Base-by-base conservation (phyloP, 768 basidiomycete genomes). In the Sistotremastrum suecicum region DNA sequence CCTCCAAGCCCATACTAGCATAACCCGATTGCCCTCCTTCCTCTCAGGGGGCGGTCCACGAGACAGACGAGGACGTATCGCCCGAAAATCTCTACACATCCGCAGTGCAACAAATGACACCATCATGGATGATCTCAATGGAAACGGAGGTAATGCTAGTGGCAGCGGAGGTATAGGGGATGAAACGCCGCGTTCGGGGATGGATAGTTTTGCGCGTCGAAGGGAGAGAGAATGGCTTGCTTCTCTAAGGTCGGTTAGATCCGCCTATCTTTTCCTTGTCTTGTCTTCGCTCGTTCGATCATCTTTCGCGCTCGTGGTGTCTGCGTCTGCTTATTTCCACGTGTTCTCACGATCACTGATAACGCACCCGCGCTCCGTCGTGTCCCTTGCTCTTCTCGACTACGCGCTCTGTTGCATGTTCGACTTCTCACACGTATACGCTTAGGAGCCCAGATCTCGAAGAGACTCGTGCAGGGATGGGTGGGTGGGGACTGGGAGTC, bases 11-110 rank as follows among this genome's bases (percentile, higher is more conserved):
- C 52, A 43, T 40, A 47, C 49, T n/a, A 39, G 37, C 41, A 38
- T 37, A 39, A 51, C 63, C 33, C 69, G 68, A 50, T 68, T 79
- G 0, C 78, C 80, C 0, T 80, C 74, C 39, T 87, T 88, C 64
- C 64, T 86, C 29, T 78, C 79, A 4, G 81, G 76, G 3, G 80
- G 78, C 5, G 63, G 74, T 7, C 86, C 87, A 28, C 72, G 86
- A 43, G 87, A 89, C 58, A 68, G 86, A 28, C 69, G 86, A 34
- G 86, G 86, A 7, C 73, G 85, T 20, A 78, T 88, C 47, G 82
- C 76, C 12, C 67, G 70, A 49, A 74, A 76, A 20, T 31, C 30
- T 3, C 8, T 33, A 5, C 30, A 5, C 41, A 10, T 31, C 28
- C 39, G 47, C 36, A 39, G 44, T 20, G 44, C 42, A 37, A 37